Base-by-base conservation (phyloP, 2,329 filamentous ascomycete species). In the Penicillium sp. region DNA sequence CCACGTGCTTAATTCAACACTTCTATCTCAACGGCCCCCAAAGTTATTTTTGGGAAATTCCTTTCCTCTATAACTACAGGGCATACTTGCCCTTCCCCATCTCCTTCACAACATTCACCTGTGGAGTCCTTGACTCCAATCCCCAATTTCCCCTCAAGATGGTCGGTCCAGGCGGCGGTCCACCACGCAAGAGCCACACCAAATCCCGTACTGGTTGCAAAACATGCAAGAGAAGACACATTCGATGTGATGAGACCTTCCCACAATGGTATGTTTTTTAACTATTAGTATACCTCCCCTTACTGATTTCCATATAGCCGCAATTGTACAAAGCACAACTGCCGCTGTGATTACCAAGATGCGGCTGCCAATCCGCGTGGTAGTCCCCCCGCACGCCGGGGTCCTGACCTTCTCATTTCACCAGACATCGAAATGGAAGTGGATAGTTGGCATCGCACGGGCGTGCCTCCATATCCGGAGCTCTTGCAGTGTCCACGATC, bases 271-370 rank as follows among this genome's bases (percentile, higher is more conserved):
- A 81, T 67, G 83, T 75, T 41, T 2, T 45, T 38, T 52, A 64
- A 75, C 57, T 72, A 16, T 1, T 30, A 35, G 14, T 46, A 41
- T 53, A 8, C 12, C 40, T 28, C 14, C 40, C 28, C n/a, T 3
- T 33, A 58, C 61, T 65, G 48, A 67, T 30, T 30, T 31, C 25
- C 38, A 26, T 57, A 17, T 69, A 96, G 92, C 79, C 91, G 91
- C 69, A 99, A 99, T 77, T 99, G 94, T 78, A 97, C 93, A 59
- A 99, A 97, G 78, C 94, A 99, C 78, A 96, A 97, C 79, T 94
- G 95, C 68, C 89, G 92, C 69, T 99, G 94, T 77, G 94, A 96
- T 67, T 99, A 97, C 80, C 95, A 96, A 82, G 92, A 97, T 72
- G 86, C 87, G 69, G 84, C 89, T 46, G 81, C 84, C 43, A 82